Conservation (phyloP, 2,329 filamentous ascomycete species). For the Aspergillus transmontanensis region DNA sequence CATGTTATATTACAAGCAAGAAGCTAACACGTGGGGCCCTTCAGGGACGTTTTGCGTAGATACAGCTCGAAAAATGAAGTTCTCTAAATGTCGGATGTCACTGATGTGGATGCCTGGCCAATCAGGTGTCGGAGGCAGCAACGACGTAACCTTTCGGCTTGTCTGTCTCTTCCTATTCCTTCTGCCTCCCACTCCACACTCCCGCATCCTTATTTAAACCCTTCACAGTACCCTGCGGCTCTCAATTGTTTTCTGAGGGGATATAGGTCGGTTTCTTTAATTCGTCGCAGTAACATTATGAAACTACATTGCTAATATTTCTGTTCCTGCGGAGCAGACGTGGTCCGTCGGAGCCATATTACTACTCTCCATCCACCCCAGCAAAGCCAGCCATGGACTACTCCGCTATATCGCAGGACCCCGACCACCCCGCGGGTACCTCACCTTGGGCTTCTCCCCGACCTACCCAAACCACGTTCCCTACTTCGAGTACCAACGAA, state of each 20-base stretch:
- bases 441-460: constrained; percentile 67
- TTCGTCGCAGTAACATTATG: background rate
- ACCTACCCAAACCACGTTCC: constrained; percentile 49
- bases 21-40: background rate
- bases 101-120: constrained; percentile 20
- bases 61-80: constrained; percentile 11
- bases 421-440: constrained; percentile 58
- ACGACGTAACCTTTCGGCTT: constrained; percentile 23
- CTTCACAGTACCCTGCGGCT: background rate
- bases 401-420: constrained; percentile 59
- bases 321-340: constrained; percentile 21
- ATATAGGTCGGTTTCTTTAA: constrained; percentile 21
- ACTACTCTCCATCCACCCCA: constrained; percentile 16
- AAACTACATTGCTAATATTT: constrained; percentile 11
- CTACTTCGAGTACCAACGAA: constrained; percentile 37
- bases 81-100: constrained; percentile 11
- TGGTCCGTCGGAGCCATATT: constrained; percentile 20
- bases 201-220: background rate
- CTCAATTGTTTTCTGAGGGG: constrained; percentile 9
- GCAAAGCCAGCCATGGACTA: constrained; percentile 62
- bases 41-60: background rate
- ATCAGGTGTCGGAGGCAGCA: constrained; percentile 21
- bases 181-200: constrained; percentile 1
- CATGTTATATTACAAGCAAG: background rate
- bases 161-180: constrained; percentile 1